Conservation (phyloP, 768 basidiomycete genomes). For the Pulveroboletus sp. region DNA sequence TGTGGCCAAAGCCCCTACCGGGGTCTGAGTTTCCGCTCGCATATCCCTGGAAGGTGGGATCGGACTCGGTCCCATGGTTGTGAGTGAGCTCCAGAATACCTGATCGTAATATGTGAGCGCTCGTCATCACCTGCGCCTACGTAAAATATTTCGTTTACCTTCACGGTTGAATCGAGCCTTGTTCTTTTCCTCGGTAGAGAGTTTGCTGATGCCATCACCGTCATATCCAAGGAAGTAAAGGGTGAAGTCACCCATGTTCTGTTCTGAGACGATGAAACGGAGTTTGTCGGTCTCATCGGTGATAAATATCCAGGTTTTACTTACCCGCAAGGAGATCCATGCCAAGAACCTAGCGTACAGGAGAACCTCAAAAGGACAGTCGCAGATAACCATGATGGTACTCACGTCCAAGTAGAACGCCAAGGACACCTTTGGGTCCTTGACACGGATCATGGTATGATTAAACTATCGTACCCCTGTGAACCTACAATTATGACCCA, state of each 20-base stretch:
- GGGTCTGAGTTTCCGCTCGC: slow-evolving; percentile 83
- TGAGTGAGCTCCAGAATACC: slow-evolving; percentile 81
- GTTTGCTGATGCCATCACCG: slow-evolving; percentile 44
- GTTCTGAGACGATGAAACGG: slow-evolving; percentile 36
- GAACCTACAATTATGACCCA: neutral
- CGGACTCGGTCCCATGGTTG: slow-evolving; percentile 87
- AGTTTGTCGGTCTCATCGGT: neutral
- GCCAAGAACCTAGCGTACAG: slow-evolving; percentile 49
- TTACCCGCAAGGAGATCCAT: slow-evolving; percentile 70
- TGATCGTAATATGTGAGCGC: slow-evolving; percentile 23
- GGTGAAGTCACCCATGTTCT: slow-evolving; percentile 57
- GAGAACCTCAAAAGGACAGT: neutral
- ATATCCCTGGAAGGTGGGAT: slow-evolving; percentile 77
- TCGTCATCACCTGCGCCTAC: neutral
- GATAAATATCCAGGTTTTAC: slow-evolving; percentile 2
- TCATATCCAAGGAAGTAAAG: slow-evolving; percentile 87
- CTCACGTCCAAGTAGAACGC: slow-evolving; percentile 74
- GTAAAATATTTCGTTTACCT: slow-evolving; percentile 41
- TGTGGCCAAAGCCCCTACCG: slow-evolving; percentile 78
- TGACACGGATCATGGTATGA: slow-evolving; percentile 86
- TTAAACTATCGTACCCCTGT: slow-evolving; percentile 51
- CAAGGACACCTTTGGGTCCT: slow-evolving; percentile 78
- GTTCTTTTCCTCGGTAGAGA: slow-evolving; percentile 51
- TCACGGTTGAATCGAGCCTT: slow-evolving; percentile 55
- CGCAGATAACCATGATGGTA: neutral